phyloP scores from a whole-genome alignment of 2,329 filamentous ascomycete genomes.

The Thelonectria olida region DNA sequence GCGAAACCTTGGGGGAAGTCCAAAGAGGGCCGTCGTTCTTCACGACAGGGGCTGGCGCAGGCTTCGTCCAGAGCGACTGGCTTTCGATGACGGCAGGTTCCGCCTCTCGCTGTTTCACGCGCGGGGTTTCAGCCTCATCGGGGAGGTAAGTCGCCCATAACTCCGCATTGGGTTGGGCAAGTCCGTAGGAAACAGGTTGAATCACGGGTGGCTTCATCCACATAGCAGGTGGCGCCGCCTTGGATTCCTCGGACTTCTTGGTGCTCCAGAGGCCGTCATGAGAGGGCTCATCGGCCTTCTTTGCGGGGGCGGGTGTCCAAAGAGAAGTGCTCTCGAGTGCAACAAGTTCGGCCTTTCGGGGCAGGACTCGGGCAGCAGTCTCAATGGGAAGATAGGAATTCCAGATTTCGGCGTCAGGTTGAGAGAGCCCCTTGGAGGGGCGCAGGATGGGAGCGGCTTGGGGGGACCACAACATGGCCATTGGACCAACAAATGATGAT shows the following conservation, averaged over 20 bases:
- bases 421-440: slow-evolving; percentile 44
- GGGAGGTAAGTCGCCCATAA: slow-evolving; percentile 38
- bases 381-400: slow-evolving; percentile 43
- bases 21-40: slow-evolving; percentile 29
- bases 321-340: slow-evolving; percentile 49
- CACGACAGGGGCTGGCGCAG: slow-evolving; percentile 24
- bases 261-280: slow-evolving; percentile 37
- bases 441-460: slow-evolving; percentile 29
- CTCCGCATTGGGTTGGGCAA: slow-evolving; percentile 44
- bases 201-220: slow-evolving; percentile 31
- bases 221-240: slow-evolving; percentile 30
- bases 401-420: slow-evolving; percentile 51
- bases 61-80: slow-evolving; percentile 34
- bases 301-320: slow-evolving; percentile 42
- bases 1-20: slow-evolving; percentile 26
- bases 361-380: slow-evolving; percentile 41
- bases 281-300: slow-evolving; percentile 25
- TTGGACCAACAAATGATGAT: slow-evolving; percentile 22
- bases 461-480: slow-evolving; percentile 39
- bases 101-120: slow-evolving; percentile 38
- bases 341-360: slow-evolving; percentile 39
- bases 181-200: slow-evolving; percentile 33
- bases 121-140: slow-evolving; percentile 30
- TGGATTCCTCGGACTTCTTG: slow-evolving; percentile 14
- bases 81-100: slow-evolving; percentile 32